phyloP scores from a whole-genome alignment of 169 alveolate genomes.

The Plasmodium adleri region DNA sequence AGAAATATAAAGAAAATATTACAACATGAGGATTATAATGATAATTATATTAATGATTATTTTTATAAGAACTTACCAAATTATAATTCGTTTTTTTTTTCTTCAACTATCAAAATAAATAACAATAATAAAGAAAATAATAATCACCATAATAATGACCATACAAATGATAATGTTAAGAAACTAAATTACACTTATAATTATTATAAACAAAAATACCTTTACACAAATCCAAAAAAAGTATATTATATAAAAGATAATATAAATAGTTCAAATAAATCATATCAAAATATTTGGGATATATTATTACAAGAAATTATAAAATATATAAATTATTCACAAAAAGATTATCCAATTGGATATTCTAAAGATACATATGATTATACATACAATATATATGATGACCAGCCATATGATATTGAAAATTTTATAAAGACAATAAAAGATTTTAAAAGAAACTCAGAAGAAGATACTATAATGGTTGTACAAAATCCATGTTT shows the following conservation, averaged over 20 bases:
- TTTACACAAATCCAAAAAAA: neutral
- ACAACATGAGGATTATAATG: too few relatives aligned
- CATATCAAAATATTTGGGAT: neutral
- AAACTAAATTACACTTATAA: neutral
- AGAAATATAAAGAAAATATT: neutral
- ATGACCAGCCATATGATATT: neutral
- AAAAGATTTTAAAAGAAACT: neutral
- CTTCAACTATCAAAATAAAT: neutral
- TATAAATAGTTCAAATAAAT: neutral
- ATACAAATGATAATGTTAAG: neutral
- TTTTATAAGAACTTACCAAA: neutral
- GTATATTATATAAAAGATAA: neutral
- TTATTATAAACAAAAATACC: neutral
- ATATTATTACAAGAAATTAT: neutral
- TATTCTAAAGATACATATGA: neutral
- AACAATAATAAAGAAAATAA: neutral
- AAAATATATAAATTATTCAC: neutral
- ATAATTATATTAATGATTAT: neutral
- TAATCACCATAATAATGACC: neutral
- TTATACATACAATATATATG: neutral
- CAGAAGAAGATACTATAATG: neutral
- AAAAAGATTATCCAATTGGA: neutral
- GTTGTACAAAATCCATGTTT: neutral
- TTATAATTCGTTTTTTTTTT: neutral
- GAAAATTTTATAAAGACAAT: conserved; percentile 1